Conservation (phyloP, 306 rosid species). For the Carpinus viminea region DNA sequence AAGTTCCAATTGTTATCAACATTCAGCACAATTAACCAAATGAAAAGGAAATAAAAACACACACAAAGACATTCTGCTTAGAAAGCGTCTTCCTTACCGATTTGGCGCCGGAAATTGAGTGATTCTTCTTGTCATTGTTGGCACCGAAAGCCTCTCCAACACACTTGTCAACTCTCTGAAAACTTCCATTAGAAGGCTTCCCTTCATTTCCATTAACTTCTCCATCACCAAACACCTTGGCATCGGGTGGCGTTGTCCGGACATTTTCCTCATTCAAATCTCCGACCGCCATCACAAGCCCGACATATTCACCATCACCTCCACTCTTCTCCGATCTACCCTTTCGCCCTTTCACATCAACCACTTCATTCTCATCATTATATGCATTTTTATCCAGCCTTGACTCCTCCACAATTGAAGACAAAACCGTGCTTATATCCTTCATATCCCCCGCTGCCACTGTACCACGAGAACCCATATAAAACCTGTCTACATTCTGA, state of each 20-base stretch:
- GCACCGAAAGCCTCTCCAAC: constrained; percentile 12
- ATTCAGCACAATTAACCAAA: not conserved
- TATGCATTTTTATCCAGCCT: not conserved
- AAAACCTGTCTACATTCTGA: not conserved
- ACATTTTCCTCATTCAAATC: constrained; percentile 16
- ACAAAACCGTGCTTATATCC: not conserved
- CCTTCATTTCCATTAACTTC: constrained; percentile 9
- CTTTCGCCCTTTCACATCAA: not conserved
- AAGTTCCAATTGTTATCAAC: not conserved
- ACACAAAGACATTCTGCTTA: not conserved
- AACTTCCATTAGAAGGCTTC: constrained; percentile 21
- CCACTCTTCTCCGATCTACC: constrained; percentile 3
- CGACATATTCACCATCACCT: not conserved
- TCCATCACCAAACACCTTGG: constrained; percentile 8
- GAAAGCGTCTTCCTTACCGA: constrained; percentile 32
- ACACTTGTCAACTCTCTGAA: constrained; percentile 9
- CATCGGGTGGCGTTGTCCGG: constrained; percentile 43
- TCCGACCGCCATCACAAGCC: constrained; percentile 2
- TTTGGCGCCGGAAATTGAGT: constrained; percentile 30
- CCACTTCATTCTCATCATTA: not conserved
- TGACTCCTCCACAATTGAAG: constrained; percentile 10
- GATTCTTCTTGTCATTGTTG: constrained; percentile 14
- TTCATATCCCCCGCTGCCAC: not conserved
- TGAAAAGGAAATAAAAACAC: not conserved
- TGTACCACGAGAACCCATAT: constrained; percentile 2